These are phyloP conservation scores for Ogataea populi-albae DNA, from an alignment of 805 yeast genomes.

Conservation along the genomic window DNA sequence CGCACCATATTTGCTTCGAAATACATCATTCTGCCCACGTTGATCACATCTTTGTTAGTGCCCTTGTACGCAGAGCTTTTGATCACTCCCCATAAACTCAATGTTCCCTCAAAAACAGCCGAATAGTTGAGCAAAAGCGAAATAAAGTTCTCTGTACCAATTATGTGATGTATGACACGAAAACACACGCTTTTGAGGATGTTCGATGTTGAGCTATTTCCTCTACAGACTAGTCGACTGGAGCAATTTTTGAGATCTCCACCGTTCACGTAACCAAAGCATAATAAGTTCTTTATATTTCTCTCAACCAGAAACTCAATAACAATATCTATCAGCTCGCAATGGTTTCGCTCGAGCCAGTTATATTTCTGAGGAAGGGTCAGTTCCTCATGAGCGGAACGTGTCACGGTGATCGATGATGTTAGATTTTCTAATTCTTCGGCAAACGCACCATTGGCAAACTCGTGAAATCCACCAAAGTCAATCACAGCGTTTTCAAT, in stretches of 20 bases:
- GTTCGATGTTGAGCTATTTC: constrained; percentile 38
- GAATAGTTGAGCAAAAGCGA: constrained; percentile 36
- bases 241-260: constrained; percentile 22
- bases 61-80: background rate
- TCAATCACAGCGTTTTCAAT: background rate
- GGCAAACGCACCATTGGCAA: constrained; percentile 3
- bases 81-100: constrained; percentile 24
- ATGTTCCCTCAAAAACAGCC: constrained; percentile 26
- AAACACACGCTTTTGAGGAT: constrained; percentile 44
- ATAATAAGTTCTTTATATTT: constrained; percentile 37
- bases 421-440: constrained; percentile 3
- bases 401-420: background rate
- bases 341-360: constrained; percentile 16
- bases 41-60: constrained; percentile 6
- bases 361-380: background rate
- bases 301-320: constrained; percentile 31
- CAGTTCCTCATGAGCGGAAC: background rate
- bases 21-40: constrained; percentile 27
- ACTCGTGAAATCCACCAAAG: constrained; percentile 1
- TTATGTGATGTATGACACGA: constrained; percentile 36
- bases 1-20: constrained; percentile 16
- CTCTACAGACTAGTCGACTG: constrained; percentile 30
- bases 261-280: constrained; percentile 43
- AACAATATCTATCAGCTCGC: constrained; percentile 42
- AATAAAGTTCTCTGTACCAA: constrained; percentile 42